phyloP scores from a whole-genome alignment of 2,329 filamentous ascomycete genomes.

The Achaetomium macrosporum region DNA sequence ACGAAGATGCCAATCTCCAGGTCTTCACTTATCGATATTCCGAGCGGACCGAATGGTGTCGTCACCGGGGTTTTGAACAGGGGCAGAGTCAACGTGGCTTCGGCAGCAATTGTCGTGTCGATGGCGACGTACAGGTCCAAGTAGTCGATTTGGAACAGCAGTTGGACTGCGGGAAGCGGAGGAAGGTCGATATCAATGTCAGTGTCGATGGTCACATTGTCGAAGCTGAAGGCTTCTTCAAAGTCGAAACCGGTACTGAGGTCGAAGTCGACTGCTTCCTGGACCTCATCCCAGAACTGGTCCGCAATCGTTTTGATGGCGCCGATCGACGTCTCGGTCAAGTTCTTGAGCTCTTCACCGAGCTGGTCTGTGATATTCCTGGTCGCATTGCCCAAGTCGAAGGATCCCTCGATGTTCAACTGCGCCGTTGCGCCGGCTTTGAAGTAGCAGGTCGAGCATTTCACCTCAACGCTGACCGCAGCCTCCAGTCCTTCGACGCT shows the following conservation, averaged over 20 bases:
- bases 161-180: constrained; percentile 36
- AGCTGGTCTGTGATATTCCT: constrained; percentile 31
- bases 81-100: constrained; percentile 42
- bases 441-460: constrained; percentile 46
- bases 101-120: constrained; percentile 37
- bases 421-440: constrained; percentile 40
- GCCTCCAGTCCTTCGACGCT: constrained; percentile 17
- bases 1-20: constrained; percentile 43
- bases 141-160: constrained; percentile 42
- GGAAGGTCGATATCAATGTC: constrained; percentile 40
- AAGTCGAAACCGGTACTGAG: constrained; percentile 28
- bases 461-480: constrained; percentile 34
- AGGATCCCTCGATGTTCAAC: constrained; percentile 36
- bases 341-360: constrained; percentile 30
- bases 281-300: constrained; percentile 6
- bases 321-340: constrained; percentile 23
- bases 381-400: constrained; percentile 35
- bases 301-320: background rate
- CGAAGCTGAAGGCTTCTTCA: constrained; percentile 17
- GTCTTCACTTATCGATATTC: constrained; percentile 35
- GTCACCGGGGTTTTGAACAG: constrained; percentile 37
- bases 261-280: constrained; percentile 26
- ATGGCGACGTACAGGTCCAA: constrained; percentile 48
- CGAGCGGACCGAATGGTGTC: constrained; percentile 33
- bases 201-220: constrained; percentile 31